phyloP scores from a whole-genome alignment of 2,329 filamentous ascomycete species.

The Alternaria sp. region DNA sequence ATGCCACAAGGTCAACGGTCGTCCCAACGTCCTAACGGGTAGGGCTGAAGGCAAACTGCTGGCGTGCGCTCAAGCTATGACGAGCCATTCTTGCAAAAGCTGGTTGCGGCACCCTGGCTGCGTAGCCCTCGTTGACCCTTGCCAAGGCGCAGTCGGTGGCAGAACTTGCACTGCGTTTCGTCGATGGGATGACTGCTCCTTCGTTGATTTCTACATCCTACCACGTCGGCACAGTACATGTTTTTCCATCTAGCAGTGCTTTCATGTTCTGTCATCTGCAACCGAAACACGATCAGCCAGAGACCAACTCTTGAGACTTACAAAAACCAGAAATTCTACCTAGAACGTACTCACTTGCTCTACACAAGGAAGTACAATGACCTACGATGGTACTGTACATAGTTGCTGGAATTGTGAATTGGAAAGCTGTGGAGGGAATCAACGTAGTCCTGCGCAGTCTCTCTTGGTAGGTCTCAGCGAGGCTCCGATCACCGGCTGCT shows the following conservation, averaged over 20 bases:
- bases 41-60: constrained; percentile 8
- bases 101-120: background rate
- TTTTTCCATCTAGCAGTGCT: background rate
- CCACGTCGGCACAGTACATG: background rate
- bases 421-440: background rate
- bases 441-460: background rate
- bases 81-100: background rate
- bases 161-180: background rate
- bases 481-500: background rate
- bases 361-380: background rate
- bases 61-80: background rate
- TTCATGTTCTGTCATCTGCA: background rate
- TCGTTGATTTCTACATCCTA: background rate
- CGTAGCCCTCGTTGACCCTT: background rate
- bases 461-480: background rate
- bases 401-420: background rate
- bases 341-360: background rate
- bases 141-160: background rate
- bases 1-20: background rate
- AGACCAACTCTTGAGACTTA: background rate
- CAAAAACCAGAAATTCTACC: background rate
- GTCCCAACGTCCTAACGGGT: background rate
- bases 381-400: background rate
- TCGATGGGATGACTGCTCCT: background rate
- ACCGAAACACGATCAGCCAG: background rate